Evolutionary conservation across 331 rosid species (phyloP).

Genomic region (Erythrophleum ivorense): DNA sequence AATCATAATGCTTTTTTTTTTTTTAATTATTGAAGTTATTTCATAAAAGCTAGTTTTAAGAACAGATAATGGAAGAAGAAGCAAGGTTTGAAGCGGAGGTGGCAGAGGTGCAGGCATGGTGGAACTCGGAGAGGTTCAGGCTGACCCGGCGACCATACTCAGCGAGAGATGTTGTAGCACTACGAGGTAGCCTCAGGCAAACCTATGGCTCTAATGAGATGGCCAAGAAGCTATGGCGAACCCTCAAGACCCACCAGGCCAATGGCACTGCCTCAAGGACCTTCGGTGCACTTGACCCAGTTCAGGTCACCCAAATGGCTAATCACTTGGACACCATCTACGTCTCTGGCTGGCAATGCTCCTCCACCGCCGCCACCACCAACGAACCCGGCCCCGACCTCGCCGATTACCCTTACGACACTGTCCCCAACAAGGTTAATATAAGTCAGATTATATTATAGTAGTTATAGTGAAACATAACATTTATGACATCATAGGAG

Average conservation of each 20-base stretch:
- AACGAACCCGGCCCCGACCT: constrained; percentile 99
- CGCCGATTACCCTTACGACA: constrained; percentile 97
- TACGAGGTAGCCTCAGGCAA: constrained; percentile 78
- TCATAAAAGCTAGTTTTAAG: neutral
- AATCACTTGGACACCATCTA: constrained; percentile 86
- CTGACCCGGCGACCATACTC: constrained; percentile 77
- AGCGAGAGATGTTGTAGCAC: constrained; percentile 79
- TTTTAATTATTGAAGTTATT: neutral
- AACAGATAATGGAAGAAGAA: constrained; percentile 89
- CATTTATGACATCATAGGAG: neutral
- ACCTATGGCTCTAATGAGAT: constrained; percentile 79
- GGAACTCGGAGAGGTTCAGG: constrained; percentile 86
- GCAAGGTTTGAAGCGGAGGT: constrained; percentile 87
- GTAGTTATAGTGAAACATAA: neutral
- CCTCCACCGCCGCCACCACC: constrained; percentile 87
- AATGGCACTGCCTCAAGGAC: constrained; percentile 91
- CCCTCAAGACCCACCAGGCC: constrained; percentile 88
- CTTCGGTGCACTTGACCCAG: constrained; percentile 97
- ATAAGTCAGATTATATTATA: too few relatives aligned
- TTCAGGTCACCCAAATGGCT: constrained; percentile 96
- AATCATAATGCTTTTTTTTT: too few relatives aligned
- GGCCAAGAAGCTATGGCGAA: constrained; percentile 88
- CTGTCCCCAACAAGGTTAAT: constrained; percentile 83
- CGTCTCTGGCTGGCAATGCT: constrained; percentile 99
- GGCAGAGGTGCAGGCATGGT: constrained; percentile 93